Evolutionary conservation across 257 asterid species (phyloP).

Genomic region (Salvia hispanica): DNA sequence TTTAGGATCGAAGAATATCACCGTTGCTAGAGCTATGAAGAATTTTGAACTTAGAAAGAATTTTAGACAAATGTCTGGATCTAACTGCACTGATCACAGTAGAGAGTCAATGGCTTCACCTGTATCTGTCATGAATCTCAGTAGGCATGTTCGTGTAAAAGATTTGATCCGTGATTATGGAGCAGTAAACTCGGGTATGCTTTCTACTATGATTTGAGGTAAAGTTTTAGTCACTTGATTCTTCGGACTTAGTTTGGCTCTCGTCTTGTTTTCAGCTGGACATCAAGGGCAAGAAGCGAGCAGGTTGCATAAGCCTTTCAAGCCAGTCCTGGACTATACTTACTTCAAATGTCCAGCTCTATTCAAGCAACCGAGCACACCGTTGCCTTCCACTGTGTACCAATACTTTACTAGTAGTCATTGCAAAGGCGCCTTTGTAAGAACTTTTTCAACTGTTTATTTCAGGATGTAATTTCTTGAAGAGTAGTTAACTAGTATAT

Average conservation of each 20-base stretch:
- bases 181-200: conserved; percentile 40
- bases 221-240: conserved; percentile 13
- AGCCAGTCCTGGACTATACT: conserved; percentile 15
- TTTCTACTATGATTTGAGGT: background rate
- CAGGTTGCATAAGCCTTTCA: conserved; percentile 15
- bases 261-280: conserved; percentile 33
- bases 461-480: background rate
- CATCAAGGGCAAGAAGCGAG: conserved; percentile 31
- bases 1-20: conserved; percentile 44
- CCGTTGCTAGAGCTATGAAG: conserved; percentile 42
- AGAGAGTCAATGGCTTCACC: conserved; percentile 17
- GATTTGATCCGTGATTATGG: conserved; percentile 39
- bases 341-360: conserved; percentile 15
- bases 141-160: conserved; percentile 33
- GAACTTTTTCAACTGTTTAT: conserved; percentile 1
- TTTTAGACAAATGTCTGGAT: conserved; percentile 20
- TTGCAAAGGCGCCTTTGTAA: conserved; percentile 32
- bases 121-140: conserved; percentile 39
- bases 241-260: background rate
- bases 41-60: conserved; percentile 34
- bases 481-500: background rate
- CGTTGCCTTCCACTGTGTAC: conserved; percentile 24
- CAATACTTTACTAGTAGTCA: conserved; percentile 10
- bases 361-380: conserved; percentile 9
- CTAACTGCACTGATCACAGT: background rate